Evolutionary conservation across 2,329 filamentous ascomycete genomes (phyloP).

Genomic region (Colletotrichum shisoi): DNA sequence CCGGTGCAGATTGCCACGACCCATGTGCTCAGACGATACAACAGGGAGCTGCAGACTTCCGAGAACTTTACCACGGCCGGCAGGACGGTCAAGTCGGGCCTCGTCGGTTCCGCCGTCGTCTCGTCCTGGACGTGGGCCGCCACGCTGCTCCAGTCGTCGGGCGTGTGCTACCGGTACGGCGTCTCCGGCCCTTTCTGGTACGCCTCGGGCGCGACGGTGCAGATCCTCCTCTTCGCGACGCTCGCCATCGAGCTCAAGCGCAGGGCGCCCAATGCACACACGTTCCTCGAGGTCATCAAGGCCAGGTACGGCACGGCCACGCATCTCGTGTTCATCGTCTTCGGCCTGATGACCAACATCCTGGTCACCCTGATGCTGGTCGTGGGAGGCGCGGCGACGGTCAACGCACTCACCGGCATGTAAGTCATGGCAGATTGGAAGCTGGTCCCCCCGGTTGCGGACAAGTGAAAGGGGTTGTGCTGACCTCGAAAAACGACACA

Average conservation of each 20-base stretch:
- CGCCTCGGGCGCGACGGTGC: constrained; percentile 71
- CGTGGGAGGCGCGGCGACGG: constrained; percentile 80
- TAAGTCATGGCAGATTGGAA: constrained; percentile 6
- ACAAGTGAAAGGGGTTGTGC: not conserved
- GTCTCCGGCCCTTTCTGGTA: constrained; percentile 63
- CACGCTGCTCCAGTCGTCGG: constrained; percentile 73
- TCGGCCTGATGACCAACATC: constrained; percentile 80
- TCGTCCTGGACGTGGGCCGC: constrained; percentile 87
- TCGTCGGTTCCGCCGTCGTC: constrained; percentile 84
- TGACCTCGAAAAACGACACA: not conserved
- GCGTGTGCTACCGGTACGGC: constrained; percentile 77
- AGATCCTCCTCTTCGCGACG: constrained; percentile 83
- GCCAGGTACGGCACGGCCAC: constrained; percentile 73
- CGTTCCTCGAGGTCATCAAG: constrained; percentile 76
- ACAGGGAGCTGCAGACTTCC: constrained; percentile 78
- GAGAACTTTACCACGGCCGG: constrained; percentile 86
- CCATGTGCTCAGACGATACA: constrained; percentile 70
- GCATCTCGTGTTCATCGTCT: constrained; percentile 77
- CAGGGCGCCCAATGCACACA: constrained; percentile 79
- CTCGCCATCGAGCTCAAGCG: constrained; percentile 83
- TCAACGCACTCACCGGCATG: constrained; percentile 52
- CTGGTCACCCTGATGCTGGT: constrained; percentile 77
- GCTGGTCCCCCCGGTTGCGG: not conserved
- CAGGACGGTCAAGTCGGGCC: constrained; percentile 79
- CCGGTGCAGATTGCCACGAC: constrained; percentile 66